A percentile compares a stretch with the other conserved stretches of the same genome.
Evolutionary conservation across 2,329 filamentous ascomycete species (phyloP).

Genomic region (Neurospora sp.): DNA sequence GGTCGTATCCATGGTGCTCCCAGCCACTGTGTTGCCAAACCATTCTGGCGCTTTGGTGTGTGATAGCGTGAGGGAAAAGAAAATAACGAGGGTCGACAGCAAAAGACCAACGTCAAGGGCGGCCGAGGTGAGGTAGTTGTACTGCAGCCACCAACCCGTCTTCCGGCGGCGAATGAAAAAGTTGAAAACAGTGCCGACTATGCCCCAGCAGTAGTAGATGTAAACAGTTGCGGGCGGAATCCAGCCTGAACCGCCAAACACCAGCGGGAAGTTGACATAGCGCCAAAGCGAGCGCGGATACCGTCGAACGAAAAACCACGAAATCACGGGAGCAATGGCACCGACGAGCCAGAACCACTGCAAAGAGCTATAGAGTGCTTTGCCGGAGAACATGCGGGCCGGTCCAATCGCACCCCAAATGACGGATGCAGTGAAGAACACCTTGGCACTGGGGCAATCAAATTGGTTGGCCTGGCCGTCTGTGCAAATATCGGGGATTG

Average conservation of each 20-base stretch:
- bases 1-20: conserved; percentile 36
- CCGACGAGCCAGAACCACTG: conserved; percentile 67
- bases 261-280: conserved; percentile 58
- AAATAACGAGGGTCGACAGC: conserved; percentile 57
- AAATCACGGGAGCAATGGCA: conserved; percentile 49
- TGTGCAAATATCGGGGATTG: conserved; percentile 53
- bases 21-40: conserved; percentile 48
- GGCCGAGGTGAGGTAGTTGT: conserved; percentile 67
- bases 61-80: conserved; percentile 57
- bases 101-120: conserved; percentile 61
- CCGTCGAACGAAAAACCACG: conserved; percentile 51
- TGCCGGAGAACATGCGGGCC: conserved; percentile 55
- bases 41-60: conserved; percentile 45
- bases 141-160: conserved; percentile 67
- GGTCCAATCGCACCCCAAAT: conserved; percentile 69
- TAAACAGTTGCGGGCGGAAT: conserved; percentile 62
- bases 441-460: conserved; percentile 43
- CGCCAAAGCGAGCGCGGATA: conserved; percentile 53
- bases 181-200: conserved; percentile 60
- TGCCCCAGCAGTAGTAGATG: conserved; percentile 62
- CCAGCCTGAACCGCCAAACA: conserved; percentile 54
- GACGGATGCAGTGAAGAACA: conserved; percentile 59
- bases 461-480: conserved; percentile 44
- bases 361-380: conserved; percentile 52
- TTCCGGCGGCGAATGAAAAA: conserved; percentile 55